These are phyloP conservation scores for Paecilomyces variotii DNA, from an alignment of 2,329 filamentous ascomycete genomes.

Conservation along the genomic window DNA sequence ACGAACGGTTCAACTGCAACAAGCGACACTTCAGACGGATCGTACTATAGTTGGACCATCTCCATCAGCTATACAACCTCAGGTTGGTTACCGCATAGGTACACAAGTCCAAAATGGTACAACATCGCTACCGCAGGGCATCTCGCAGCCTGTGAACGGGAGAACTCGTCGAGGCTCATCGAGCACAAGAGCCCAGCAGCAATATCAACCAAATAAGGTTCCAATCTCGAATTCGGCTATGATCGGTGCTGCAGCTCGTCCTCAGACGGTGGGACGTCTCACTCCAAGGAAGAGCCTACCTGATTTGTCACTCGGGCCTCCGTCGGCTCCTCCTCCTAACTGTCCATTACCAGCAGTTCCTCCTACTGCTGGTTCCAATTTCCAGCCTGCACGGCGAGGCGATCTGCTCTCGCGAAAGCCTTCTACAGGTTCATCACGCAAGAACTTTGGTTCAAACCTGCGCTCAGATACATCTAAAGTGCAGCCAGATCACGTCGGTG, in stretches of 20 bases:
- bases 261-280: not conserved
- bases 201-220: not conserved
- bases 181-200: not conserved
- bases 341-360: slow-evolving; percentile 19
- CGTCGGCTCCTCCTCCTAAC: slow-evolving; percentile 17
- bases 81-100: not conserved
- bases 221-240: slow-evolving; percentile 1
- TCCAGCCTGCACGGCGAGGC: slow-evolving; percentile 2
- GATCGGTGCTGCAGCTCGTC: not conserved
- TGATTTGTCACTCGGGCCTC: slow-evolving; percentile 14
- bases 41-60: not conserved
- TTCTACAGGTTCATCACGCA: not conserved
- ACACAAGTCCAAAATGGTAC: not conserved
- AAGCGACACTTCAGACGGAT: not conserved
- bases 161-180: not conserved
- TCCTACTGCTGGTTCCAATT: slow-evolving; percentile 2
- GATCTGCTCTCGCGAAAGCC: not conserved
- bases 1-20: not conserved
- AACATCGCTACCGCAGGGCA: not conserved
- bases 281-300: slow-evolving; percentile 13
- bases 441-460: not conserved
- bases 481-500: not conserved
- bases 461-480: not conserved
- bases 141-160: not conserved
- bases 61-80: not conserved